These are phyloP conservation scores for Cicer cuneatum DNA, from an alignment of 306 rosid species.

Conservation along the genomic window DNA sequence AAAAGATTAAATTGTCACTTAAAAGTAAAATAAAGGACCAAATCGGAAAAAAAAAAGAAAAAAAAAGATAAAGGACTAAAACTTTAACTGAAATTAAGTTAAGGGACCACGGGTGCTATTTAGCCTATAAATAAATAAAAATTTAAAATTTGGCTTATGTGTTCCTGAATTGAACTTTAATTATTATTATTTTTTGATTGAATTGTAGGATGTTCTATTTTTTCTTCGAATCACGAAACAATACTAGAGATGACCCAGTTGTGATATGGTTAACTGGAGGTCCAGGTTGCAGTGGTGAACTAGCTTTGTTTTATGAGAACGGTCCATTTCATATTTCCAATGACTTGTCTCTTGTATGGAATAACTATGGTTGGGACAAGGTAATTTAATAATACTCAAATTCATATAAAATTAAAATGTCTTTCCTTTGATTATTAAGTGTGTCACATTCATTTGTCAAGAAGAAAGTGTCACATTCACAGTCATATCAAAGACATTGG, in stretches of 20 bases:
- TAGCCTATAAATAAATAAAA: neutral
- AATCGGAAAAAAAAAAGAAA: too few relatives aligned
- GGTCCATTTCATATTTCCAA: conserved; percentile 79
- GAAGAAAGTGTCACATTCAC: too few relatives aligned
- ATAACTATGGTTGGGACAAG: conserved; percentile 92
- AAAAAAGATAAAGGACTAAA: too few relatives aligned
- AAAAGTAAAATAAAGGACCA: too few relatives aligned
- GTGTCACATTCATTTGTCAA: too few relatives aligned
- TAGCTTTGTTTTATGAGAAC: conserved; percentile 88
- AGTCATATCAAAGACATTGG: neutral
- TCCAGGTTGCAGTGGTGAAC: conserved; percentile 91
- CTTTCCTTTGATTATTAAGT: neutral
- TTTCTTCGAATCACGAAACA: conserved; percentile 81
- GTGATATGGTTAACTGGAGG: conserved; percentile 99
- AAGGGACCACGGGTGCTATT: too few relatives aligned
- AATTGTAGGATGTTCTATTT: conserved; percentile 82
- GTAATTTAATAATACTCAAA: conserved; percentile 33
- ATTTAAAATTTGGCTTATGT: neutral
- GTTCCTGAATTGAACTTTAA: neutral
- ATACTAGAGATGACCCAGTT: conserved; percentile 58
- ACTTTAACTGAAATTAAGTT: too few relatives aligned
- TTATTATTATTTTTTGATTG: too few relatives aligned
- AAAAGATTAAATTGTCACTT: too few relatives aligned
- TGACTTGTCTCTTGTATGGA: conserved; percentile 82
- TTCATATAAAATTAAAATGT: neutral